Evolutionary conservation across 495 filamentous ascomycete species (phyloP).

Genomic region (Mytilinidion resinicola): DNA sequence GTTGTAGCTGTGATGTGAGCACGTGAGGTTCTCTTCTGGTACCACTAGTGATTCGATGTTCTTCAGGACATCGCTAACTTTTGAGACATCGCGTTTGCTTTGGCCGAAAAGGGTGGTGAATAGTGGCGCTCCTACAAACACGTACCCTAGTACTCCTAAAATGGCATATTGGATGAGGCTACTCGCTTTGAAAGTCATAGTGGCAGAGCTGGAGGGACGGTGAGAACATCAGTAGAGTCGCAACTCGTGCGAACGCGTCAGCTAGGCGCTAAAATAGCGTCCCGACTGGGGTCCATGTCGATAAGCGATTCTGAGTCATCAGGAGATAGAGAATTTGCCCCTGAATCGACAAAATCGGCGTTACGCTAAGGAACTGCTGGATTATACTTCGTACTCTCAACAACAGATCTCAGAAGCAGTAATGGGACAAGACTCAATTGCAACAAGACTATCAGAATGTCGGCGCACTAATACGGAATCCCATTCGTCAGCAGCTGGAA

Average conservation of each 20-base stretch:
- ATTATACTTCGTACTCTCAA: no score
- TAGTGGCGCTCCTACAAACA: conserved; percentile 25
- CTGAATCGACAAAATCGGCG: no score
- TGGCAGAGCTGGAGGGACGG: no score
- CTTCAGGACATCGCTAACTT: conserved; percentile 1
- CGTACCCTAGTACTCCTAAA: conserved; percentile 14
- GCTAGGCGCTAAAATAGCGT: no score
- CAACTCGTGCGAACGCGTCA: no score
- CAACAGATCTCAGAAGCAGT: no score
- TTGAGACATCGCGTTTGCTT: background rate
- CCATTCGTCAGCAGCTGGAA: conserved; percentile 97
- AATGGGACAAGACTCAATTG: no score
- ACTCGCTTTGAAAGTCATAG: background rate
- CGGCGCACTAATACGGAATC: conserved; percentile 68
- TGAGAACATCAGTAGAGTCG: no score
- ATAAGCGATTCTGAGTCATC: no score
- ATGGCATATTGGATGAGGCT: conserved; percentile 17
- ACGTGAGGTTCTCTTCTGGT: conserved; percentile 14
- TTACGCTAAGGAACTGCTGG: no score
- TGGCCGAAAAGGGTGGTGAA: conserved; percentile 6
- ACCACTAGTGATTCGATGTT: conserved; percentile 17
- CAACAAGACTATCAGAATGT: background rate
- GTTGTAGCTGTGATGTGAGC: conserved; percentile 12
- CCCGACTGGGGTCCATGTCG: no score
- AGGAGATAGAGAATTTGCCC: no score